A percentile compares a stretch with the other conserved stretches of the same genome.
Conservation (phyloP, 2,329 filamentous ascomycete genomes). For the Ceratocystiopsis minuta region DNA sequence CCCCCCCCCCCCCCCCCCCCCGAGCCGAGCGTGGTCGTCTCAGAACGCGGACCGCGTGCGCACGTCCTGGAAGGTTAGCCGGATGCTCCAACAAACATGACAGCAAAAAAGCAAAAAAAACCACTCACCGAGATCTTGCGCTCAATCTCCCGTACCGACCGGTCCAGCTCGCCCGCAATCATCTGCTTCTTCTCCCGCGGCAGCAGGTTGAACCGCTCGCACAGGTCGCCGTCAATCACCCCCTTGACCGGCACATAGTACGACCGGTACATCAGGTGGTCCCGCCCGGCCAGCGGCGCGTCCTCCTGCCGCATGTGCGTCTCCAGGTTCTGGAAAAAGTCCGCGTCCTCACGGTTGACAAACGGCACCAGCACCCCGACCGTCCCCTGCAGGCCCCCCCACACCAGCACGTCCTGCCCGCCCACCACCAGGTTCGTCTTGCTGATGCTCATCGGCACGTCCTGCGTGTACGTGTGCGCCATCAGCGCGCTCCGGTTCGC, state of each 20-base stretch:
- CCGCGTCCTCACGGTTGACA: slow-evolving; percentile 75
- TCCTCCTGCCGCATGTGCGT: slow-evolving; percentile 75
- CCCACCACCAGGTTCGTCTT: slow-evolving; percentile 83
- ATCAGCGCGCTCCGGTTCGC: slow-evolving; percentile 71
- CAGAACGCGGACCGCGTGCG: slow-evolving; percentile 42
- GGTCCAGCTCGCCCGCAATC: slow-evolving; percentile 84
- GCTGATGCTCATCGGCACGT: slow-evolving; percentile 77
- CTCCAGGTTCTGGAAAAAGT: slow-evolving; percentile 94
- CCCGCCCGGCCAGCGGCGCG: slow-evolving; percentile 71
- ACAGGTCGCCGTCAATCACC: slow-evolving; percentile 89
- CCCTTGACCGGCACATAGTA: slow-evolving; percentile 97
- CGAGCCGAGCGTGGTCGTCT: too few species aligned
- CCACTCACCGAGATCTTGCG: slow-evolving; percentile 63
- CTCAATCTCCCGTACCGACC: slow-evolving; percentile 83
- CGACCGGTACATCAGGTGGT: slow-evolving; percentile 86
- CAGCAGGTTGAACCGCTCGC: slow-evolving; percentile 74
- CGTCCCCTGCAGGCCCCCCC: slow-evolving; percentile 88
- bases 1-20: too few species aligned
- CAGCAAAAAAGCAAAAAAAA: not conserved
- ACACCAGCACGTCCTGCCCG: slow-evolving; percentile 78
- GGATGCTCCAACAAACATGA: not conserved
- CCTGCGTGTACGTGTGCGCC: slow-evolving; percentile 78
- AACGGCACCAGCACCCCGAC: slow-evolving; percentile 90
- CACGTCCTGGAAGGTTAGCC: slow-evolving; percentile 25
- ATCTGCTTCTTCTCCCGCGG: slow-evolving; percentile 81